Percentiles rank a stretch among this genome's conserved stretches.
phyloP scores from a whole-genome alignment of 257 asterid species.

The Plantago major region DNA sequence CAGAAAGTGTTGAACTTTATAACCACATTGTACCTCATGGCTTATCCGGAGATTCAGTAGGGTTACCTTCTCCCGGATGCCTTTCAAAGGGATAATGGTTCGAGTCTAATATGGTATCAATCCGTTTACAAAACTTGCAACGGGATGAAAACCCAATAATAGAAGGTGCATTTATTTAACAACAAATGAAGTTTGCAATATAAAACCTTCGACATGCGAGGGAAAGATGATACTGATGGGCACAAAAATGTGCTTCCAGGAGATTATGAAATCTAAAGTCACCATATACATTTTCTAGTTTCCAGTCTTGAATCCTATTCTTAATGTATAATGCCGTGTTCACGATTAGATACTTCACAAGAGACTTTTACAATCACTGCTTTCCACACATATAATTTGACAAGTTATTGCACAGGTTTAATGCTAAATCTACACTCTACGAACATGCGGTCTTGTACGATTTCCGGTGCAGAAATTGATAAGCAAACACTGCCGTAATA shows the following conservation, averaged over 20 bases:
- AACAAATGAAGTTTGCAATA: neutral
- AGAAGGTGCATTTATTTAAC: neutral
- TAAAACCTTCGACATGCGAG: neutral
- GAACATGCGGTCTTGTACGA: constrained; percentile 25
- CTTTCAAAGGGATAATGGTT: too few relatives aligned
- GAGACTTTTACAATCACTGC: constrained; percentile 13
- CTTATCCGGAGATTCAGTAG: too few relatives aligned
- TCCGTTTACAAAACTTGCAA: too few relatives aligned
- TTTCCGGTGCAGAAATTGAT: constrained; percentile 21
- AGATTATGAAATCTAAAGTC: too few relatives aligned
- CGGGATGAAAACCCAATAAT: too few relatives aligned
- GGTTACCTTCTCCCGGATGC: too few relatives aligned
- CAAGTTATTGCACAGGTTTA: constrained; percentile 25
- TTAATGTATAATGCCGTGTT: neutral
- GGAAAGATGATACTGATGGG: neutral
- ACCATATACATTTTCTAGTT: neutral
- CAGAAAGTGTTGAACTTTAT: neutral
- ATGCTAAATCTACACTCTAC: constrained; percentile 40
- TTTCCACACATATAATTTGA: constrained; percentile 12
- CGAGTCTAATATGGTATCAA: too few relatives aligned
- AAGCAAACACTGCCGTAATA: constrained; percentile 21
- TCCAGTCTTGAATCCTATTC: constrained; percentile 2
- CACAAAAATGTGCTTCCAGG: too few relatives aligned
- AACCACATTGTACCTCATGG: too few relatives aligned
- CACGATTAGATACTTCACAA: neutral